Base-by-base conservation (phyloP, 139 green algal genomes). In the Zygnema cylindricum region DNA sequence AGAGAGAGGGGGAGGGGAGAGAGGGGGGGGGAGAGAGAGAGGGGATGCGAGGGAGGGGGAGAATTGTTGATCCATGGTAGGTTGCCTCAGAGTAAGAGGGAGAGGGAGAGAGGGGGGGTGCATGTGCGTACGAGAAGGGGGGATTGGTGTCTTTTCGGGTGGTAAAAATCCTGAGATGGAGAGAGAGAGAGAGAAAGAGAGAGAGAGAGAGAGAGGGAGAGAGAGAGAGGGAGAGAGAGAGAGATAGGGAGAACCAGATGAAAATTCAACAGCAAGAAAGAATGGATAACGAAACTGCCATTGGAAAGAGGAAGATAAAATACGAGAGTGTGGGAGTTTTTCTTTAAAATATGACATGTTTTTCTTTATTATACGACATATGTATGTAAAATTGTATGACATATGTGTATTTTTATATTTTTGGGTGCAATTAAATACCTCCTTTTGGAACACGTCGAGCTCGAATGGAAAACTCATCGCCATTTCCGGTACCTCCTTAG, bases 101-200 rank as follows among this genome's bases (percentile, higher is more conserved):
- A 97, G 91, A 99, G 99, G 94, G 99, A 96, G 0, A 97, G 97
- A 25, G 98, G 96, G 36, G 97, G 96, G 3, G 97, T 99, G 94
- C 99, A 99, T 77, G 97, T 97, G 25, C 96, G 96, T 23, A 85
- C 93, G 40, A 95, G 98, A 93, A 99, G 97, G 0, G 97, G 97
- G 0, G 96, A 95, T 57, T 98, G 96, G 40, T 91, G 92, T 0
- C 89, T 77, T 30, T n/a, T 81, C 16, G 88, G 42, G 30, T 79
- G 23, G 32, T 40, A 71, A 39, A 98, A 96, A 79, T 98, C 84
- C 36, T 93, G 93, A 2, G 91, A 77, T 1, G 96, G 93, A 0
- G 95, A 95, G 85, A 97, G 85, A n/a, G n/a, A n/a, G n/a, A n/a
- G n/a, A n/a, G n/a, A n/a, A n/a, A n/a, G n/a, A n/a, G n/a, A n/a